A percentile compares a stretch with the other conserved stretches of the same genome.
These are phyloP conservation scores for Tuber indicum DNA, from an alignment of 495 filamentous ascomycete species.

Conservation along the genomic window DNA sequence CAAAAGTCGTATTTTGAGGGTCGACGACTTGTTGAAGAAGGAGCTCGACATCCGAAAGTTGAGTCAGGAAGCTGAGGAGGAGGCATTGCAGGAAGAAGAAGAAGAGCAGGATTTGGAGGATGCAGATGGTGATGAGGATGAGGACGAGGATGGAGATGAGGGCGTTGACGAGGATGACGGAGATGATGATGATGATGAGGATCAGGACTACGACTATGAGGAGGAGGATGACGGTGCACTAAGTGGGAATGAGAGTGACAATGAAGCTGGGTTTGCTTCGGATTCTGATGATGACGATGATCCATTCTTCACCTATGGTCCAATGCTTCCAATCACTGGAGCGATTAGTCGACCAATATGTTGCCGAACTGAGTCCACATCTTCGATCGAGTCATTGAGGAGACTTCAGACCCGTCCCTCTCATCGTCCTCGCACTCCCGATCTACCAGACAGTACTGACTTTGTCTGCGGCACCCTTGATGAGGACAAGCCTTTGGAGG, in stretches of 20 bases:
- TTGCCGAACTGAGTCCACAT: constrained; percentile 53
- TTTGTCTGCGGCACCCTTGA: constrained; percentile 97
- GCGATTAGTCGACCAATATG: constrained; percentile 26
- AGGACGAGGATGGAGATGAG: constrained; percentile 46
- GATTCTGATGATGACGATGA: constrained; percentile 44
- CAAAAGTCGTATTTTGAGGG: constrained; percentile 36
- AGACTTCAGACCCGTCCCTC: constrained; percentile 40
- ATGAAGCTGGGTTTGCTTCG: constrained; percentile 80
- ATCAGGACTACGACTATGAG: constrained; percentile 51
- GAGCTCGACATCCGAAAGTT: constrained; percentile 81
- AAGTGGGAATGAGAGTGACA: constrained; percentile 88
- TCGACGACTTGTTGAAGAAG: constrained; percentile 83
- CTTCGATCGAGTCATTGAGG: constrained; percentile 60
- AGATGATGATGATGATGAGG: constrained; percentile 44
- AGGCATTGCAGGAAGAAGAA: constrained; percentile 66
- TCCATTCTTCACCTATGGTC: constrained; percentile 44
- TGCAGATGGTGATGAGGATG: constrained; percentile 50
- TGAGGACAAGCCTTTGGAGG: constrained; percentile 88
- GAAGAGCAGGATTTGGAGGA: constrained; percentile 57
- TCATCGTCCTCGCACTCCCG: constrained; percentile 62
- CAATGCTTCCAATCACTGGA: constrained; percentile 36
- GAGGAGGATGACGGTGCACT: constrained; percentile 62
- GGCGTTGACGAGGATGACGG: constrained; percentile 47
- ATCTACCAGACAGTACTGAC: constrained; percentile 91
- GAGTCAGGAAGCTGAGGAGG: constrained; percentile 84